phyloP scores from a whole-genome alignment of 75 land plant species.

The Cupressus sempervirens region DNA sequence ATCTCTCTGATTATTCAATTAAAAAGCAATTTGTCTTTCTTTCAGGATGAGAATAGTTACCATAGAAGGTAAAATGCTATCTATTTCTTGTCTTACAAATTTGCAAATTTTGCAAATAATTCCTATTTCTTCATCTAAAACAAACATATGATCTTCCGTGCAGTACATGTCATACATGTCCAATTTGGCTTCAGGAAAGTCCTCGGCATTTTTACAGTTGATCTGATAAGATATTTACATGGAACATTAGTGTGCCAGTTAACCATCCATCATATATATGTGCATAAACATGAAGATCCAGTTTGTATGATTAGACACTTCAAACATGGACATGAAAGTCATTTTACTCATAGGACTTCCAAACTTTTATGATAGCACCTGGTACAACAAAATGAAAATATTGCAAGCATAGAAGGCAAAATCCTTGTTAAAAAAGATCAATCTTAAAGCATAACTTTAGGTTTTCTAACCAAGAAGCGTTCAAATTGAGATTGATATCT shows the following conservation, averaged over 20 bases:
- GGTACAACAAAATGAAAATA: background rate
- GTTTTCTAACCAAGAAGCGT: background rate
- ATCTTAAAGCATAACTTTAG: background rate
- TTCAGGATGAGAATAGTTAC: constrained; percentile 22
- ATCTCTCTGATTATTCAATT: background rate
- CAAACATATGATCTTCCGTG: constrained; percentile 24
- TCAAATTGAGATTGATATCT: background rate
- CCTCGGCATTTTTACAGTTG: background rate
- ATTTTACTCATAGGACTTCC: background rate
- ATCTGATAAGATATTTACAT: background rate
- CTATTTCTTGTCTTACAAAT: constrained; percentile 32
- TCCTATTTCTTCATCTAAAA: constrained; percentile 50
- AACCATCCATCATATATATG: background rate
- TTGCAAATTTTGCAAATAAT: constrained; percentile 46
- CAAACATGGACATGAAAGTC: background rate
- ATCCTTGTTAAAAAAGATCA: background rate
- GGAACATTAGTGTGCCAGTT: background rate
- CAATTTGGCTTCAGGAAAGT: background rate
- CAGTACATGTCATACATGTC: background rate
- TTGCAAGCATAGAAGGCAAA: background rate
- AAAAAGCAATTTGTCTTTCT: background rate
- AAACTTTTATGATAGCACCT: background rate
- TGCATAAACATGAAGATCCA: background rate
- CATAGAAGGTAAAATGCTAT: constrained; percentile 28
- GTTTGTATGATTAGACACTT: background rate